Conservation (phyloP, 345 rosid species). For the Eucalyptus fibrosa region DNA sequence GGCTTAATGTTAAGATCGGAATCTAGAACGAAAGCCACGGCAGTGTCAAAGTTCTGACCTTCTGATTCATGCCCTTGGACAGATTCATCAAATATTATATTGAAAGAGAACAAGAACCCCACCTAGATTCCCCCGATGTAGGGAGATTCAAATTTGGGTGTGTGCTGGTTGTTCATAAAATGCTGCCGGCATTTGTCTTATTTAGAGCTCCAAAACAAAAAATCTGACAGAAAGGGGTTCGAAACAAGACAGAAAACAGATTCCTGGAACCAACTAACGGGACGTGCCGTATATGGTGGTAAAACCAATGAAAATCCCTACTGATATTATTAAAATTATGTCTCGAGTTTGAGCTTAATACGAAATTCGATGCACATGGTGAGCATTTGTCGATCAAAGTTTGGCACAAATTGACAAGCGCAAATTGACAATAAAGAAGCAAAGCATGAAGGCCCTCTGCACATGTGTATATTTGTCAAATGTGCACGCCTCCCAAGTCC, state of each 20-base stretch:
- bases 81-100: background rate
- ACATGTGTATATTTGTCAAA: too few species aligned
- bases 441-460: too few species aligned
- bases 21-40: background rate
- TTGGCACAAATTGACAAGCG: too few species aligned
- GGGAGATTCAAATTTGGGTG: background rate
- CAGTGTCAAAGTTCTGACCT: background rate
- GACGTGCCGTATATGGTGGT: background rate
- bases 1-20: background rate
- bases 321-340: too few species aligned
- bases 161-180: background rate
- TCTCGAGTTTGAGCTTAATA: rapidly evolving
- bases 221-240: background rate
- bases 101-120: background rate
- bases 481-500: too few species aligned
- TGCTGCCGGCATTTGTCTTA: background rate
- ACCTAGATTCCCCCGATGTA: background rate
- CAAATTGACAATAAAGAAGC: too few species aligned
- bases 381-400: too few species aligned
- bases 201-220: background rate
- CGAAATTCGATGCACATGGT: too few species aligned
- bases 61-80: background rate
- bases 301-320: background rate
- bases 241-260: background rate
- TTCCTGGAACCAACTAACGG: background rate